A percentile compares a stretch with the other conserved stretches of the same genome.
These are phyloP conservation scores for Rosa multiflora DNA, from an alignment of 306 rosid species.

Conservation along the genomic window DNA sequence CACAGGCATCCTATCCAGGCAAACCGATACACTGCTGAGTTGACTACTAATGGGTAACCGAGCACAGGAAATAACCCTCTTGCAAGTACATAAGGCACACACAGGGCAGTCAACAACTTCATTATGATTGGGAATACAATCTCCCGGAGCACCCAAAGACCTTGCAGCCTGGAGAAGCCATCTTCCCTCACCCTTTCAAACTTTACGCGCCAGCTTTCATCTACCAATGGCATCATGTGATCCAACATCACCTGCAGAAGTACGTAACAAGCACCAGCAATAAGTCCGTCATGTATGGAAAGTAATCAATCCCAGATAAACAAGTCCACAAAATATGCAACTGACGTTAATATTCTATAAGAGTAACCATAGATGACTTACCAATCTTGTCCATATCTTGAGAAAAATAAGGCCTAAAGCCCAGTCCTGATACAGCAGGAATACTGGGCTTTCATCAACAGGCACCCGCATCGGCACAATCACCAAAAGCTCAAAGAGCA, in stretches of 20 bases:
- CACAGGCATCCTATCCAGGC: constrained; percentile 98
- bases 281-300: not conserved
- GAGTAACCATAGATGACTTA: constrained; percentile 29
- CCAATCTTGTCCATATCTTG: constrained; percentile 99
- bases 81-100: constrained; percentile 90
- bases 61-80: constrained; percentile 90
- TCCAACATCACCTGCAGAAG: constrained; percentile 86
- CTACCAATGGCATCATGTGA: constrained; percentile 96
- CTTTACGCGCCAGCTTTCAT: constrained; percentile 92
- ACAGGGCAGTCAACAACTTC: constrained; percentile 90
- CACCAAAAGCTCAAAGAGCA: constrained; percentile 98
- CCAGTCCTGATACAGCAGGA: constrained; percentile 98
- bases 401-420: constrained; percentile 98
- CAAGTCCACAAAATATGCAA: not conserved
- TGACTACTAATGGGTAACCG: constrained; percentile 90
- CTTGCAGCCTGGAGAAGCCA: constrained; percentile 95
- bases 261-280: constrained; percentile 20
- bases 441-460: constrained; percentile 99
- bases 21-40: constrained; percentile 94
- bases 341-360: not conserved
- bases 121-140: constrained; percentile 91
- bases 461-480: constrained; percentile 99
- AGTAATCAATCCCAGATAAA: not conserved
- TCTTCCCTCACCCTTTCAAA: constrained; percentile 97
- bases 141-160: constrained; percentile 95